These are phyloP conservation scores for Mycena citricolor DNA, from an alignment of 1,284 basidiomycete genomes.

Conservation along the genomic window DNA sequence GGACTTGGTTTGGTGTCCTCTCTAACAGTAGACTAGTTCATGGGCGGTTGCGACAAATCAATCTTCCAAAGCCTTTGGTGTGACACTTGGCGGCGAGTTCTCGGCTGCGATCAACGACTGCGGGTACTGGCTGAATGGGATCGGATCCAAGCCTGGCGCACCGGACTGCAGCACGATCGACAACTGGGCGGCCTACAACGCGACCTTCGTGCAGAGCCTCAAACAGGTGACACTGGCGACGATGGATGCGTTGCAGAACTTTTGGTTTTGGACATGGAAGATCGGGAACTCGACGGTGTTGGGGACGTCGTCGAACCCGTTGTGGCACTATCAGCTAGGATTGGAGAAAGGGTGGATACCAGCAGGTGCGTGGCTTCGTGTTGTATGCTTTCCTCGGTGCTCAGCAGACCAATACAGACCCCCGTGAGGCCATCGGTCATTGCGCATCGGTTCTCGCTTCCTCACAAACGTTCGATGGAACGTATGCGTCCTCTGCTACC, in stretches of 20 bases:
- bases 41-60: slow-evolving; percentile 50
- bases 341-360: slow-evolving; percentile 76
- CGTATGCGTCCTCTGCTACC: slow-evolving; percentile 60
- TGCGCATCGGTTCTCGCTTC: slow-evolving; percentile 47
- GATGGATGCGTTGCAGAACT: slow-evolving; percentile 74
- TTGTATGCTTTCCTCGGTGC: not conserved
- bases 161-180: slow-evolving; percentile 53
- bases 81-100: slow-evolving; percentile 72
- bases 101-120: slow-evolving; percentile 68
- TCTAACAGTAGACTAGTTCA: slow-evolving; percentile 27
- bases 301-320: slow-evolving; percentile 62
- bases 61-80: slow-evolving; percentile 58
- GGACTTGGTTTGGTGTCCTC: slow-evolving; percentile 27
- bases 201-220: slow-evolving; percentile 49
- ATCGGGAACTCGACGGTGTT: slow-evolving; percentile 57
- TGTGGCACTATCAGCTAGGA: slow-evolving; percentile 78
- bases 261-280: slow-evolving; percentile 90
- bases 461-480: slow-evolving; percentile 52
- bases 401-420: too few species aligned
- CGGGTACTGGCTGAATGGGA: slow-evolving; percentile 61
- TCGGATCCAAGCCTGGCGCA: slow-evolving; percentile 50
- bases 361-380: slow-evolving; percentile 30
- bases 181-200: slow-evolving; percentile 49
- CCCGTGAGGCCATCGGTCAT: slow-evolving; percentile 59
- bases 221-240: slow-evolving; percentile 58